Conservation (phyloP, 768 basidiomycete species). For the Tulasnella sp. region DNA sequence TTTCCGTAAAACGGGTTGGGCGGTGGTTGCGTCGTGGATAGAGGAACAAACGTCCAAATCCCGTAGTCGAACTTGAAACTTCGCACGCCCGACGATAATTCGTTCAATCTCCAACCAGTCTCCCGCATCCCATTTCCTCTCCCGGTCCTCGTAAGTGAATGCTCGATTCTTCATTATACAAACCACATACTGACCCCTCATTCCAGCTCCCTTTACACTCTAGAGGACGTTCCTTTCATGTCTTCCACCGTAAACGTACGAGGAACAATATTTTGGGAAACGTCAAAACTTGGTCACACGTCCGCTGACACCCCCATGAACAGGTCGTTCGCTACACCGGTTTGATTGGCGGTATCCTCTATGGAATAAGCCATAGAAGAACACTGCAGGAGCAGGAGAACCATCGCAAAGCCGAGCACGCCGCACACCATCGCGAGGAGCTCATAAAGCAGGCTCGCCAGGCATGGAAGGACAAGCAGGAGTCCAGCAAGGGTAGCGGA, state of each 20-base stretch:
- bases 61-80: slow-evolving; percentile 21
- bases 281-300: slow-evolving; percentile 7
- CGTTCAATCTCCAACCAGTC: slow-evolving; percentile 17
- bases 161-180: neutral
- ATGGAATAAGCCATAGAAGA: slow-evolving; percentile 89
- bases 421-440: slow-evolving; percentile 66
- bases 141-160: neutral
- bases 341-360: slow-evolving; percentile 77
- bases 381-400: slow-evolving; percentile 81
- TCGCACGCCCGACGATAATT: slow-evolving; percentile 21
- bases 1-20: neutral
- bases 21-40: slow-evolving; percentile 7
- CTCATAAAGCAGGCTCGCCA: slow-evolving; percentile 83
- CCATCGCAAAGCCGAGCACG: slow-evolving; percentile 68
- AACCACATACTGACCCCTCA: neutral
- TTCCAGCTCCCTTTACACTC: neutral
- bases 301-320: neutral
- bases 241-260: slow-evolving; percentile 28
- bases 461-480: slow-evolving; percentile 80
- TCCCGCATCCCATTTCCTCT: slow-evolving; percentile 16
- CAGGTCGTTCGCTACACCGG: slow-evolving; percentile 95
- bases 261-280: slow-evolving; percentile 3
- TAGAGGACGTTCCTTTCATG: slow-evolving; percentile 18
- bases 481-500: slow-evolving; percentile 46
- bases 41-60: slow-evolving; percentile 4